Evolutionary conservation across 495 filamentous ascomycete genomes (phyloP), one percentile per base, ranked within the genome.

Genomic region (Talaromyces ruber): DNA sequence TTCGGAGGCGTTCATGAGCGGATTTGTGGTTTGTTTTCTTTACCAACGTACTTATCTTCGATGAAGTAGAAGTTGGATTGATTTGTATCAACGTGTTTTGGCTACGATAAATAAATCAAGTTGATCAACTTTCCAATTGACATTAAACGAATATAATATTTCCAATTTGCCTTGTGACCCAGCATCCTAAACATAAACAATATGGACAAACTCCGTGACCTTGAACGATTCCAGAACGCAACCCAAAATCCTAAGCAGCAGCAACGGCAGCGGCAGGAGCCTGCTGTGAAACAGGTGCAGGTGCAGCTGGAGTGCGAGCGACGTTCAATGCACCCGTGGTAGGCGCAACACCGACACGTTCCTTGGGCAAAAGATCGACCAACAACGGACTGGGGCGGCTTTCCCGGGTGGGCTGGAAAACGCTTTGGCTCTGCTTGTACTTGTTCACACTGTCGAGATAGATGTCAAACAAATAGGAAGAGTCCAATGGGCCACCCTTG

Each of bases 401-500:
- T 72, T 94, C 92, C 66, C 87, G 86, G 25, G 76, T 71, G 12
- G 85, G 81, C 62, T 79, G 76, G 64, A 88, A 81, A 61, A 86
- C 81, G 60, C 81, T 77, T 74, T 92, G 88, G 75, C 76, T 88
- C 63, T 86, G 79, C 87, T 97, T 97, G 82, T 90, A 97, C 71
- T 87, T 86, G 72, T 82, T 80, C 21, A 97, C 92, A 64, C 88
- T 92, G 70, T 94, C 86, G 22, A 98, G 79, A 76, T 98, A 98
- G 78, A 88, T 89, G 74, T 98, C 94, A 71, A 98, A 98, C 52
- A 98, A 83, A 74, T 95, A 98, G 0, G 89, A 82, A 28, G 89
- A 93, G 77, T 98, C 94, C 70, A 95, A 85, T 25, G 94, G 94
- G 59, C 95, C 94, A 47, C 94, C 94, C 77, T 95, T 94, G 59